Conservation (phyloP, 495 filamentous ascomycete species). For the Chaetomium tenue region DNA sequence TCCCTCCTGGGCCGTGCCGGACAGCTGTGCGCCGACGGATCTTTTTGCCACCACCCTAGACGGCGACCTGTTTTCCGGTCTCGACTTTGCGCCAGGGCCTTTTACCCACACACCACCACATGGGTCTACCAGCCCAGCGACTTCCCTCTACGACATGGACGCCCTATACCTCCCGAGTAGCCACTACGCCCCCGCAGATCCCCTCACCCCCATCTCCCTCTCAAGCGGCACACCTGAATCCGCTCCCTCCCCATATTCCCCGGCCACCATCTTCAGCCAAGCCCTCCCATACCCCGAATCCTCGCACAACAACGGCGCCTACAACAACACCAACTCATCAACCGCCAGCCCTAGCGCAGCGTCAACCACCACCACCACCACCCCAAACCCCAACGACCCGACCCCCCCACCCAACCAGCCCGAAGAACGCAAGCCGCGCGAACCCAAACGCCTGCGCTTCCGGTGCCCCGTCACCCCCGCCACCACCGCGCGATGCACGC, state of each 20-base stretch:
- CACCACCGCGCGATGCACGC: conserved; percentile 15
- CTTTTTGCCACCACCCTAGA: not conserved
- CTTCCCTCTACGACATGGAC: not conserved
- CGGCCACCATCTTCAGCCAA: not conserved
- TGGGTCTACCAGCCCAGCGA: not conserved
- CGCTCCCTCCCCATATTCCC: not conserved
- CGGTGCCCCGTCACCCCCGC: no score
- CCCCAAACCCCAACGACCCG: not conserved
- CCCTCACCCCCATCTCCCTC: not conserved
- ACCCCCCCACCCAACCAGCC: not conserved
- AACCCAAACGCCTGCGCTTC: not conserved
- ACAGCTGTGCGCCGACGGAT: not conserved
- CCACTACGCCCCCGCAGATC: not conserved
- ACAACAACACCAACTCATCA: no score
- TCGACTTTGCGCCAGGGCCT: not conserved
- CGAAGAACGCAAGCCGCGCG: conserved; percentile 11
- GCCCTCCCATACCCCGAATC: not conserved
- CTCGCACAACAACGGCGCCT: no score
- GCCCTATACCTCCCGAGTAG: not conserved
- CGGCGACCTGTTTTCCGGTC: not conserved
- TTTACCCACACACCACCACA: not conserved
- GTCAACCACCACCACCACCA: not conserved
- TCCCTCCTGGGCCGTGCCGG: not conserved
- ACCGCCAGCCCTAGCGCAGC: not conserved
- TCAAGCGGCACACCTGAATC: not conserved